Percentiles rank a stretch among this genome's conserved stretches.
These are phyloP conservation scores for Pterocarpus santalinus DNA, from an alignment of 306 rosid species.

Conservation along the genomic window DNA sequence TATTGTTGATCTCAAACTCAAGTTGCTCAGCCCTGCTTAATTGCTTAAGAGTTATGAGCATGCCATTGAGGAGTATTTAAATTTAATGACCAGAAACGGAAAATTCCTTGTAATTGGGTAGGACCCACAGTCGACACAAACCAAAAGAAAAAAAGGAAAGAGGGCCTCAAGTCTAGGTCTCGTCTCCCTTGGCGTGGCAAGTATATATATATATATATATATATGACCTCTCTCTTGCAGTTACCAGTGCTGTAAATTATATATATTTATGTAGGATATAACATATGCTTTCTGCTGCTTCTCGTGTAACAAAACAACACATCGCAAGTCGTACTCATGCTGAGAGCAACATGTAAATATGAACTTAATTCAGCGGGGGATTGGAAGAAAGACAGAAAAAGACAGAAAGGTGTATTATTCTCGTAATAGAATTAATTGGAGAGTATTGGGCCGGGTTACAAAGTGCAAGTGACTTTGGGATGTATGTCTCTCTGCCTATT, in stretches of 20 bases:
- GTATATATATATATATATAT: neutral
- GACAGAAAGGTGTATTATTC: conserved; percentile 46
- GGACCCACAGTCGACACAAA: conserved; percentile 41
- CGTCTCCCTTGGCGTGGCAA: neutral
- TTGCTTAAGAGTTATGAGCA: neutral
- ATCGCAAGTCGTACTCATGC: neutral
- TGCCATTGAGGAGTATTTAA: conserved; percentile 10
- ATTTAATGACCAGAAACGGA: conserved; percentile 28
- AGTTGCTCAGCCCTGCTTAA: too few species aligned
- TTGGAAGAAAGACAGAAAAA: conserved; percentile 39
- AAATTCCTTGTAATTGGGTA: neutral
- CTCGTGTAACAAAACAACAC: conserved; percentile 17
- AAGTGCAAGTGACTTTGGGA: conserved; percentile 33
- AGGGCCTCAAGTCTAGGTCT: neutral
- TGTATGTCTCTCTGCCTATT: conserved; percentile 19
- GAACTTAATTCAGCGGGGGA: neutral
- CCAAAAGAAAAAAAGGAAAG: neutral
- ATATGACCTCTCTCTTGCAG: neutral
- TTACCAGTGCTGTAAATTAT: conserved; percentile 8
- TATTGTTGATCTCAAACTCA: too few species aligned
- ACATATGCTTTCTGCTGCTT: conserved; percentile 34
- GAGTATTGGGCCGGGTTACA: neutral
- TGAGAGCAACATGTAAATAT: conserved; percentile 40
- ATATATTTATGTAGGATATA: neutral
- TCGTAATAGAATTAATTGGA: conserved; percentile 5